Evolutionary conservation across 768 basidiomycete species (phyloP).

Genomic region (Suillus variegatus): DNA sequence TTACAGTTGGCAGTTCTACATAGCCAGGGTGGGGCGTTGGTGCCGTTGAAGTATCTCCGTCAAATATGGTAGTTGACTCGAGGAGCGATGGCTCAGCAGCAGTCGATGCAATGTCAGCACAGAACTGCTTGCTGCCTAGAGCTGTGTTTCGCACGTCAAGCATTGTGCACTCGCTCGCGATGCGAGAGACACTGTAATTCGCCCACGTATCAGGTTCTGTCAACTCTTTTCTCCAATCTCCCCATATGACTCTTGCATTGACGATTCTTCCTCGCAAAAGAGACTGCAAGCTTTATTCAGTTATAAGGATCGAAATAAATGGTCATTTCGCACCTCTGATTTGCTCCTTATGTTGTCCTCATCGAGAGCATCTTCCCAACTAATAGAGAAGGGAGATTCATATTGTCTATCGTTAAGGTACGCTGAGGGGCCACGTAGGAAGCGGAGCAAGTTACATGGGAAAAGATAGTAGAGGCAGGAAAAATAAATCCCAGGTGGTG

Average conservation of each 20-base stretch:
- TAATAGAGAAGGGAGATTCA: conserved; percentile 61
- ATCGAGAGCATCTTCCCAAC: conserved; percentile 73
- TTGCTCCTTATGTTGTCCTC: conserved; percentile 68
- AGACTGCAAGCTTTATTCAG: conserved; percentile 40
- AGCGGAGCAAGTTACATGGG: conserved; percentile 84
- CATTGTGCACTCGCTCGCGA: conserved; percentile 69
- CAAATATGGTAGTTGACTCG: conserved; percentile 12
- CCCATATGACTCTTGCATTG: conserved; percentile 72
- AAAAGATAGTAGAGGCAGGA: conserved; percentile 86
- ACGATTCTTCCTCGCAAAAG: conserved; percentile 71
- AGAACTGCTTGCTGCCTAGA: conserved; percentile 40
- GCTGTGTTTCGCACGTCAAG: conserved; percentile 61
- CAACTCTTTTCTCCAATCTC: conserved; percentile 65
- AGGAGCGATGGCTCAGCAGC: conserved; percentile 10
- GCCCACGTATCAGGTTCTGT: conserved; percentile 67
- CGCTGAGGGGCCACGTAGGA: conserved; percentile 65
- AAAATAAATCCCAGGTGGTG: conserved; percentile 69
- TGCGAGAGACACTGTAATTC: conserved; percentile 57
- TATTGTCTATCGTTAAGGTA: conserved; percentile 58
- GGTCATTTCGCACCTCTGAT: conserved; percentile 56
- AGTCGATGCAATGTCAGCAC: conserved; percentile 5
- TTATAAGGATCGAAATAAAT: conserved; percentile 1
- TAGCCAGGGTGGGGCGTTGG: conserved; percentile 36
- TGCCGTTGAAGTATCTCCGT: conserved; percentile 23
- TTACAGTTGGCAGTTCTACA: conserved; percentile 34